Conservation (phyloP, 176 grass and related monocot genomes). For the Cenchrus purpureus region DNA sequence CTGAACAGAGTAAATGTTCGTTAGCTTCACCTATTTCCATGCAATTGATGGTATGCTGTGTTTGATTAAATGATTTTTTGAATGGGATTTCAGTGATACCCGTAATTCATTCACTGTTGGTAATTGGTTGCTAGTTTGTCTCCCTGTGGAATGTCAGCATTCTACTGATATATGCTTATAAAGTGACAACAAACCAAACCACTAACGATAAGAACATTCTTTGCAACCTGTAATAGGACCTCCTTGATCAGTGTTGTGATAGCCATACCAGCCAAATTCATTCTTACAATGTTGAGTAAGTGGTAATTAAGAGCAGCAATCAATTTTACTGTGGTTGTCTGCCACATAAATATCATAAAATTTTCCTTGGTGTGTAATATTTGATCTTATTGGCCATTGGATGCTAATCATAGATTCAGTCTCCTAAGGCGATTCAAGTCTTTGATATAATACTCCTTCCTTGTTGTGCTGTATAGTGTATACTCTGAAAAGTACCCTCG, state of each 20-base stretch:
- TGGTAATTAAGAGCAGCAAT: constrained; percentile 12
- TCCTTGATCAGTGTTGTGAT: constrained; percentile 1
- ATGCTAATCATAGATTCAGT: constrained; percentile 24
- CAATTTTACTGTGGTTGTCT: constrained; percentile 8
- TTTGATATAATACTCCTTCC: neutral
- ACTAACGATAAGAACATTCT: neutral
- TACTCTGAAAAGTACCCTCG: neutral
- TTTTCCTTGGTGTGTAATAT: neutral
- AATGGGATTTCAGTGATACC: neutral
- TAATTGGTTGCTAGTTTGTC: constrained; percentile 22
- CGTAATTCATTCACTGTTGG: constrained; percentile 5
- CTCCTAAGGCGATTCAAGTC: neutral
- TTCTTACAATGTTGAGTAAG: neutral
- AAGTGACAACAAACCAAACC: neutral
- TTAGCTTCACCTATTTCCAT: constrained; percentile 19
- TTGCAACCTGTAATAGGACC: neutral
- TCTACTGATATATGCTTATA: constrained; percentile 20
- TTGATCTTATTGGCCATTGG: constrained; percentile 10
- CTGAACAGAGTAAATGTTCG: constrained; percentile 12
- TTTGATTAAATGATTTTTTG: constrained; percentile 14
- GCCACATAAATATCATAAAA: neutral
- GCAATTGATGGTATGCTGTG: neutral
- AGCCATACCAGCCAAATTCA: neutral
- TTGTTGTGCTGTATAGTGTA: neutral
- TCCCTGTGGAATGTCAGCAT: neutral